Base-by-base conservation (phyloP, 371 early-diverging fungal genomes). In the Coemansia sp. region DNA sequence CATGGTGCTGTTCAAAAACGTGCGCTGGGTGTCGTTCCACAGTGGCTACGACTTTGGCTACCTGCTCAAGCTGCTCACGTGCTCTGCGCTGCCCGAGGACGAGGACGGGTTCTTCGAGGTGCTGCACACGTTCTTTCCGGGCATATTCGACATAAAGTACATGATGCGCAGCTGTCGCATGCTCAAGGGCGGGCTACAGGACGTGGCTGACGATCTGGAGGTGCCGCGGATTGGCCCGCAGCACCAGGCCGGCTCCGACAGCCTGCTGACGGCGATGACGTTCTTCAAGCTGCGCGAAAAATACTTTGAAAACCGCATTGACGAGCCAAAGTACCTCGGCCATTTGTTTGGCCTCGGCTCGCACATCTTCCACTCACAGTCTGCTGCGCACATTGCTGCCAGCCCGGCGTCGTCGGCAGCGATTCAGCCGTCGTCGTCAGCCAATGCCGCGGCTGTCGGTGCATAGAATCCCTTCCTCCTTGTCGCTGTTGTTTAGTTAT, bases 21-120 rank as follows among this genome's bases (percentile, higher is more conserved):
- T 99, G 31, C 90, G 91, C 70, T 99, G 99, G 99, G 88, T 99
- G 34, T 95, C 98, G 5, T 99, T 99, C 83, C 99, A 99, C 79
- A 97, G 95, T 81, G 95, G 96, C 1, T 99, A 99, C 77, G 99
- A 99, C 80, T 99, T 99, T 87, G 99, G 99, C 13, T 99, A 99
- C 75, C 82, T 99, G 38, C 81, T 99, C 43, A 99, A 99, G 80
- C 84, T 99, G 42, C 80, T 99, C 30, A 97, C 99, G 10, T 94
- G 97, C 68, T 83, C 88, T 26, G 81, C 89, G 16, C 83, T 99
- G 69, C 99, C 99, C 2, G 87, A 92, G 51, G 93, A 94, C 67
- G 98, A 99, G 78, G 76, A 84, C 14, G 93, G 90, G 30, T 99
- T 99, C 77, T 99, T 96, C 78, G 89, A 92, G n/a, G 79, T 92